These are phyloP conservation scores for Paragyromitra xinjiangensis DNA, from an alignment of 495 filamentous ascomycete species.

Conservation along the genomic window DNA sequence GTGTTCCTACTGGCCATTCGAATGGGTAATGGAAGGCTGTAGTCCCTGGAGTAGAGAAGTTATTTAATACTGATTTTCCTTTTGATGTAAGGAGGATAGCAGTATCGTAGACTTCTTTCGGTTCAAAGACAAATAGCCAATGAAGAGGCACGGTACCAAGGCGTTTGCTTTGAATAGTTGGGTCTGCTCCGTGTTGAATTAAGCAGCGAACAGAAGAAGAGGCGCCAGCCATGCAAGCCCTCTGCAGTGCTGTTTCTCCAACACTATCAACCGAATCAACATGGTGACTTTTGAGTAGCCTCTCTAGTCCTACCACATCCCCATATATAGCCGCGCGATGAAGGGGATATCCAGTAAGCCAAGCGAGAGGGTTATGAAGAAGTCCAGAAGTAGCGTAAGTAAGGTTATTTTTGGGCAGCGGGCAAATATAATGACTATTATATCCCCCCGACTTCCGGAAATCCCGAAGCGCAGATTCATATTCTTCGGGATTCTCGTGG, in stretches of 20 bases:
- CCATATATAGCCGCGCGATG: conserved; percentile 23
- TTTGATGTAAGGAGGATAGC: conserved; percentile 16
- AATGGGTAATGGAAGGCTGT: conserved; percentile 37
- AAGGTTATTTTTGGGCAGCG: neutral
- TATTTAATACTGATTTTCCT: conserved; percentile 10
- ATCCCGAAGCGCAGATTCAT: neutral
- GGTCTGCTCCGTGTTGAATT: conserved; percentile 20
- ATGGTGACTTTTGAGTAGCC: neutral
- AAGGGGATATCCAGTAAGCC: conserved; percentile 29
- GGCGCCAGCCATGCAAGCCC: conserved; percentile 37
- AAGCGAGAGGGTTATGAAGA: conserved; percentile 9
- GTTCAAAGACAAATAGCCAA: conserved; percentile 40
- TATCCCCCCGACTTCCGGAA: conserved; percentile 35
- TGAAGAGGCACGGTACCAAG: conserved; percentile 37
- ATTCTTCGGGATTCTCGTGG: conserved; percentile 13
- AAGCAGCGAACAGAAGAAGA: neutral
- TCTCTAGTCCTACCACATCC: neutral
- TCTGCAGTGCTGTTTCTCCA: conserved; percentile 35
- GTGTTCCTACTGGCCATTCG: conserved; percentile 27
- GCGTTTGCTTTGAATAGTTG: conserved; percentile 32
- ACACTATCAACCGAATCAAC: conserved; percentile 4
- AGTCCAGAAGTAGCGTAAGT: conserved; percentile 14
- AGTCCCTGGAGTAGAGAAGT: neutral
- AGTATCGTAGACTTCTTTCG: neutral
- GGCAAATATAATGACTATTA: conserved; percentile 26